A percentile compares a stretch with the other conserved stretches of the same genome.
Evolutionary conservation across 768 basidiomycete species (phyloP).

Genomic region (Boletus sp.): DNA sequence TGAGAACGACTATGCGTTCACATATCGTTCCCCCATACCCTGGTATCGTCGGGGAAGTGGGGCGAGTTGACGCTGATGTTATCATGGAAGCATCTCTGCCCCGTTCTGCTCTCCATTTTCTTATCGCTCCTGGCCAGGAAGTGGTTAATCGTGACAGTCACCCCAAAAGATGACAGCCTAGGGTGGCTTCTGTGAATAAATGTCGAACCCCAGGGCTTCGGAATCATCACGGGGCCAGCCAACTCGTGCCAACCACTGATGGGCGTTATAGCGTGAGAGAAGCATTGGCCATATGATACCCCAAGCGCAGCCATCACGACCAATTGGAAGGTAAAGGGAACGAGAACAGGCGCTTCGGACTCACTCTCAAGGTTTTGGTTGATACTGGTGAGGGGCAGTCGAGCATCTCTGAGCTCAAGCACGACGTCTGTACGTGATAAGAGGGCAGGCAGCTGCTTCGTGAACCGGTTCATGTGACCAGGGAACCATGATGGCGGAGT

Average conservation of each 20-base stretch:
- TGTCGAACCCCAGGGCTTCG: constrained; percentile 8
- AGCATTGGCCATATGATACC: constrained; percentile 14
- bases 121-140: constrained; percentile 49
- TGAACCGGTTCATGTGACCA: constrained; percentile 92
- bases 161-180: constrained; percentile 10
- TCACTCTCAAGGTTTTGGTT: constrained; percentile 85
- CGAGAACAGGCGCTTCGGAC: constrained; percentile 12
- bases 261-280: constrained; percentile 22
- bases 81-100: constrained; percentile 50
- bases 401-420: constrained; percentile 90
- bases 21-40: constrained; percentile 43
- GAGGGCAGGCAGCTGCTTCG: constrained; percentile 68
- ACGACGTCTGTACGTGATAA: constrained; percentile 85
- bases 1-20: constrained; percentile 87
- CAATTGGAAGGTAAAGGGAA: background rate
- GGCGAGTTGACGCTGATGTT: constrained; percentile 32
- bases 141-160: constrained; percentile 16
- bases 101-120: constrained; percentile 66
- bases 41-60: constrained; percentile 1
- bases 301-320: background rate
- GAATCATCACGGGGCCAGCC: constrained; percentile 11
- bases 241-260: constrained; percentile 12
- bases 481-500: constrained; percentile 90
- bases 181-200: constrained; percentile 9
- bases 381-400: constrained; percentile 90